Conservation (phyloP, 129 eudicot species). For the Ambrosia artemisiifolia region DNA sequence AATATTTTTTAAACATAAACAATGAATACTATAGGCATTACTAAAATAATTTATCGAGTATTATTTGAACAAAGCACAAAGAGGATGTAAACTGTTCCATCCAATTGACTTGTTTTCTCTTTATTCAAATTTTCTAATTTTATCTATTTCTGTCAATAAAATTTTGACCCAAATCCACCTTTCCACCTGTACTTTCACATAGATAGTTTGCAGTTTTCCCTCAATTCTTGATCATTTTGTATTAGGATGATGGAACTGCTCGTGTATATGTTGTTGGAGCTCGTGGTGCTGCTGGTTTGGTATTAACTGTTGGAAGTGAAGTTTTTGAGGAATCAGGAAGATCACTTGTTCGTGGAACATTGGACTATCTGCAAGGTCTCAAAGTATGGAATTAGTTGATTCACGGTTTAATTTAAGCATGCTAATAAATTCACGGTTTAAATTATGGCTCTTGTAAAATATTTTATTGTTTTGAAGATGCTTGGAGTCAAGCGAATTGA, state of each 20-base stretch:
- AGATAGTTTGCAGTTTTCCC: background rate
- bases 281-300: slow-evolving; percentile 92
- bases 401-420: background rate
- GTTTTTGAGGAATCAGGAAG: slow-evolving; percentile 90
- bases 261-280: slow-evolving; percentile 92
- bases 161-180: background rate
- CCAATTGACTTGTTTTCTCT: background rate
- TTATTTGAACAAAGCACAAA: background rate
- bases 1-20: background rate
- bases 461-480: slow-evolving; percentile 52
- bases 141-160: background rate
- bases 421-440: slow-evolving; percentile 4
- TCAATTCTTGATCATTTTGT: background rate
- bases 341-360: slow-evolving; percentile 86
- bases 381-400: slow-evolving; percentile 46
- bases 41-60: background rate
- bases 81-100: background rate
- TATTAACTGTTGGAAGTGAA: slow-evolving; percentile 90
- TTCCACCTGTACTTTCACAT: background rate
- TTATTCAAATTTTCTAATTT: background rate
- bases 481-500: slow-evolving; percentile 96
- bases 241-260: slow-evolving; percentile 89
- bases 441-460: slow-evolving; percentile 16
- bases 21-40: background rate
- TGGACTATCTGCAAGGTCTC: slow-evolving; percentile 93